Evolutionary conservation across 495 filamentous ascomycete genomes (phyloP).

Genomic region (Ascobolus immersus): DNA sequence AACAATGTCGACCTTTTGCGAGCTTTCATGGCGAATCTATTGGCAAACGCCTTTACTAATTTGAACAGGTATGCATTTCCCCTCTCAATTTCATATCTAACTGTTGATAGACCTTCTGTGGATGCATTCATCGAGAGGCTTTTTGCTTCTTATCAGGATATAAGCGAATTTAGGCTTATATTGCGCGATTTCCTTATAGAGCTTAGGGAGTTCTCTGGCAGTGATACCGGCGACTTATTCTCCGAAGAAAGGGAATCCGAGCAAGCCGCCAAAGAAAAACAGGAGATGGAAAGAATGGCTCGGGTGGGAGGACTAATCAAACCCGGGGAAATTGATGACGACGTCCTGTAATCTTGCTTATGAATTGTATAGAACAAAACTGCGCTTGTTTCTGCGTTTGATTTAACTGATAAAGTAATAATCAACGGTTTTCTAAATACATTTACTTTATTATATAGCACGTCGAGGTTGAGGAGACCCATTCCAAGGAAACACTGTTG

Average conservation of each 20-base stretch:
- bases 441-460: too few species aligned
- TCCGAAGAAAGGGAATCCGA: constrained; percentile 79
- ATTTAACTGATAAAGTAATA: too few species aligned
- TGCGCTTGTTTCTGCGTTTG: background rate
- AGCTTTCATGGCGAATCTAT: constrained; percentile 57
- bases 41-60: constrained; percentile 81
- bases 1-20: constrained; percentile 77
- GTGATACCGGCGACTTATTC: constrained; percentile 79
- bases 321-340: constrained; percentile 80
- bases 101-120: constrained; percentile 45
- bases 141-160: constrained; percentile 54
- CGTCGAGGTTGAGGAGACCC: too few species aligned
- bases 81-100: constrained; percentile 14
- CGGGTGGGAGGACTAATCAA: constrained; percentile 82
- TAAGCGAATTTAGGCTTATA: constrained; percentile 74
- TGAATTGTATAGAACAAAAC: too few species aligned
- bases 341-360: constrained; percentile 63
- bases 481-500: too few species aligned
- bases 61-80: constrained; percentile 53
- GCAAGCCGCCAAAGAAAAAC: constrained; percentile 46
- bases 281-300: constrained; percentile 65
- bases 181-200: constrained; percentile 93
- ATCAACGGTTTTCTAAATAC: too few species aligned
- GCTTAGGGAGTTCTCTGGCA: constrained; percentile 77
- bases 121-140: constrained; percentile 63